Evolutionary conservation across 805 yeast species (phyloP).

Genomic region (Grigorovia yakushimaensis): DNA sequence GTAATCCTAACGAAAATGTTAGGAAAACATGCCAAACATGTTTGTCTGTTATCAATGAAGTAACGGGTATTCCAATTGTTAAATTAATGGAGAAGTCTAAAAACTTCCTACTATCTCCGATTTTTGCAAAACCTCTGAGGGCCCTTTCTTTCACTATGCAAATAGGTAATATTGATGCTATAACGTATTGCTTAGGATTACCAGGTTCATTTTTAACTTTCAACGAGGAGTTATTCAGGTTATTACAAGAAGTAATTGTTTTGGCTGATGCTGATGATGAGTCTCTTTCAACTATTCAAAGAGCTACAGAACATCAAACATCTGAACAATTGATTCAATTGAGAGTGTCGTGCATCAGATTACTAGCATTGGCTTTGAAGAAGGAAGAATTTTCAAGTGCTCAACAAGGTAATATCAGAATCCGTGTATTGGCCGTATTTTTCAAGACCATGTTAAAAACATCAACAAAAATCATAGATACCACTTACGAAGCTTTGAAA

Average conservation of each 20-base stretch:
- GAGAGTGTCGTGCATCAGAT: conserved; percentile 79
- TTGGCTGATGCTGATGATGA: conserved; percentile 97
- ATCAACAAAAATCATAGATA: conserved; percentile 79
- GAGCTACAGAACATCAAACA: conserved; percentile 78
- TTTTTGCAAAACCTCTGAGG: conserved; percentile 91
- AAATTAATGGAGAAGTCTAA: conserved; percentile 76
- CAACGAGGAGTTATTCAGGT: conserved; percentile 78
- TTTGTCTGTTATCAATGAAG: conserved; percentile 54
- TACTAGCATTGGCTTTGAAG: conserved; percentile 73
- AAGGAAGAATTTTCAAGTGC: conserved; percentile 74
- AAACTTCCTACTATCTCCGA: conserved; percentile 75
- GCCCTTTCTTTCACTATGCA: conserved; percentile 98
- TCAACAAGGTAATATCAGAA: conserved; percentile 67
- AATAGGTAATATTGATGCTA: conserved; percentile 95
- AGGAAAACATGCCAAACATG: conserved; percentile 74
- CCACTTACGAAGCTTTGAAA: conserved; percentile 83
- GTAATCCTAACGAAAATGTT: conserved; percentile 76
- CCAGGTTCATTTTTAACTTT: conserved; percentile 76
- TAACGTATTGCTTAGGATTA: conserved; percentile 78
- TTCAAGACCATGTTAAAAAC: conserved; percentile 85
- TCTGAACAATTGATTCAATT: conserved; percentile 80
- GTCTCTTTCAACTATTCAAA: conserved; percentile 77
- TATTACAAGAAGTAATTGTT: conserved; percentile 83
- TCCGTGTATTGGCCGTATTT: conserved; percentile 82
- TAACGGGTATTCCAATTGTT: conserved; percentile 59